A percentile compares a stretch with the other conserved stretches of the same genome.
Evolutionary conservation across 192 early-diverging fungal genomes (phyloP).

Genomic region (Coemansia sp.): DNA sequence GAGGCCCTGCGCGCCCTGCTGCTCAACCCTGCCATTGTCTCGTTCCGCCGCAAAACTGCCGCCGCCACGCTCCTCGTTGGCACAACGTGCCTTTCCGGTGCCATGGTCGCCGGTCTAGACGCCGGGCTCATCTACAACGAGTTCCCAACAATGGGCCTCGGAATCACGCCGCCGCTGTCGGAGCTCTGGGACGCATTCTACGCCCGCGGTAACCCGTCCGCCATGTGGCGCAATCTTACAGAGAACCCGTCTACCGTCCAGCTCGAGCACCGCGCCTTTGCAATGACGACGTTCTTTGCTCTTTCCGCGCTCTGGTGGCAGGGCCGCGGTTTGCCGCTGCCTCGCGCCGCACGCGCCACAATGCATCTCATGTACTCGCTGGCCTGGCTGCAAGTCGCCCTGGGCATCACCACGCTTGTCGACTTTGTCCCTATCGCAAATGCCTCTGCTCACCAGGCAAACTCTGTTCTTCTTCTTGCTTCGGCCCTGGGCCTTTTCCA

Average conservation of each 20-base stretch:
- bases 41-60: conserved; percentile 45
- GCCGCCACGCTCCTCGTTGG: conserved; percentile 64
- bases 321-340: conserved; percentile 70
- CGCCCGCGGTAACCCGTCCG: conserved; percentile 25
- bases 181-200: conserved; percentile 59
- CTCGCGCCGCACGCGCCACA: conserved; percentile 65
- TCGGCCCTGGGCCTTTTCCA: conserved; percentile 56
- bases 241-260: conserved; percentile 94
- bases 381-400: conserved; percentile 70
- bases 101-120: conserved; percentile 94
- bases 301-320: conserved; percentile 73
- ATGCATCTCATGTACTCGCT: conserved; percentile 74
- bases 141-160: conserved; percentile 91
- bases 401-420: conserved; percentile 92
- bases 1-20: conserved; percentile 64
- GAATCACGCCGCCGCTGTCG: conserved; percentile 70
- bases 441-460: conserved; percentile 94
- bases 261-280: conserved; percentile 93
- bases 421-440: conserved; percentile 91
- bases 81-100: conserved; percentile 86
- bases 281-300: conserved; percentile 74
- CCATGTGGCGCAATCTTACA: conserved; percentile 83
- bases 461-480: conserved; percentile 82
- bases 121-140: conserved; percentile 97
- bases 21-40: conserved; percentile 60